phyloP scores from a whole-genome alignment of 306 rosid genomes.

The Vigna hirtella region DNA sequence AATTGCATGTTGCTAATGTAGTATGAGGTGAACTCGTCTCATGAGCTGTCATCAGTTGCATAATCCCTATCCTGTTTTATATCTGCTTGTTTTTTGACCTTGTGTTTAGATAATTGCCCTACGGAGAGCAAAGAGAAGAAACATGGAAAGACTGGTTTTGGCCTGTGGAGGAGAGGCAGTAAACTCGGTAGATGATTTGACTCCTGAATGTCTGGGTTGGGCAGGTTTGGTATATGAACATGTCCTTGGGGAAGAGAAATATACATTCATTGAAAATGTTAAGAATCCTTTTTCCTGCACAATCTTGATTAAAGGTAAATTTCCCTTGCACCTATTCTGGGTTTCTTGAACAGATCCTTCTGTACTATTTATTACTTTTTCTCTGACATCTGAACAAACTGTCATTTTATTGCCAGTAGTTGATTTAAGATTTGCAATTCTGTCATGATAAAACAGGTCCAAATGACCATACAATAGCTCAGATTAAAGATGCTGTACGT shows the following conservation, averaged over 20 bases:
- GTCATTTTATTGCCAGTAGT: slow-evolving; percentile 23
- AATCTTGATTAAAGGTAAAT: slow-evolving; percentile 89
- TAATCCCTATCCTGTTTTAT: neutral
- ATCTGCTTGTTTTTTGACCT: slow-evolving; percentile 26
- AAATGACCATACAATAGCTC: slow-evolving; percentile 97
- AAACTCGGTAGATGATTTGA: slow-evolving; percentile 89
- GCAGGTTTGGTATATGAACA: slow-evolving; percentile 99
- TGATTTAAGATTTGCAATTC: slow-evolving; percentile 37
- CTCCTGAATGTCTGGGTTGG: slow-evolving; percentile 96
- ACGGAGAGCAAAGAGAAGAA: slow-evolving; percentile 98
- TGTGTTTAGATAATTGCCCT: slow-evolving; percentile 82
- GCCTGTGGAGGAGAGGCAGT: slow-evolving; percentile 99
- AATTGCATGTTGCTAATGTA: slow-evolving; percentile 20
- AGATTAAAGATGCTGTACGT: slow-evolving; percentile 97
- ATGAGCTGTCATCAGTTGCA: neutral
- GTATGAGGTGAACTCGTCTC: neutral
- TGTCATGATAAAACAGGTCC: slow-evolving; percentile 73
- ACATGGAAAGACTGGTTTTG: slow-evolving; percentile 97
- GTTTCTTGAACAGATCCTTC: slow-evolving; percentile 1
- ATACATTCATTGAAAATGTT: slow-evolving; percentile 92
- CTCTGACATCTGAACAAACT: slow-evolving; percentile 1
- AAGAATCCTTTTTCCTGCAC: slow-evolving; percentile 96
- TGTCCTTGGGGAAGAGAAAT: slow-evolving; percentile 95
- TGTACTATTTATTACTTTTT: slow-evolving; percentile 15
- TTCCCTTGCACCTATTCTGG: neutral